Conservation (phyloP, 2,329 filamentous ascomycete species). For the Stachybotrys chartarum region DNA sequence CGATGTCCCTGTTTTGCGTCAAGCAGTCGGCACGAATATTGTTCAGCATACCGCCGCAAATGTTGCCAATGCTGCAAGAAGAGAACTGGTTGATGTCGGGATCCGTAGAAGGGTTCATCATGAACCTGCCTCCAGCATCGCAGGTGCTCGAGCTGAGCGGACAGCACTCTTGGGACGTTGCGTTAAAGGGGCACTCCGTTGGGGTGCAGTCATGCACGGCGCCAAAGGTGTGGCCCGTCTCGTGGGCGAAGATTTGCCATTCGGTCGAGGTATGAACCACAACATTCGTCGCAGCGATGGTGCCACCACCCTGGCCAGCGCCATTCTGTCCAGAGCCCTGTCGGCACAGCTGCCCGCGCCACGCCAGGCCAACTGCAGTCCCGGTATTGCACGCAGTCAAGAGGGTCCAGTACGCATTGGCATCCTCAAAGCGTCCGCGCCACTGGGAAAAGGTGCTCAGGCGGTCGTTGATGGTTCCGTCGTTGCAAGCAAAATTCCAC, state of each 20-base stretch:
- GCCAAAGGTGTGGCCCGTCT: constrained; percentile 89
- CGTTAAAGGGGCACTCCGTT: constrained; percentile 59
- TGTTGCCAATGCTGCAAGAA: constrained; percentile 83
- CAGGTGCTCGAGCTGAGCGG: constrained; percentile 63
- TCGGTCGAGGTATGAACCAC: constrained; percentile 77
- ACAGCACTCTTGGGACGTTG: constrained; percentile 59
- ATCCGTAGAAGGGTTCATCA: constrained; percentile 93
- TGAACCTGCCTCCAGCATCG: constrained; percentile 69
- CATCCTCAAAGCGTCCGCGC: constrained; percentile 71
- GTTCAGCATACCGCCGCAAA: constrained; percentile 78
- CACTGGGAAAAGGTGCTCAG: constrained; percentile 84
- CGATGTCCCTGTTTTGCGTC: constrained; percentile 76
- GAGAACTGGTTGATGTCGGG: constrained; percentile 72
- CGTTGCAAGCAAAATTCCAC: constrained; percentile 76
- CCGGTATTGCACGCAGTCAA: constrained; percentile 76
- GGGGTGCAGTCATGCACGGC: constrained; percentile 87
- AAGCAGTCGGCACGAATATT: constrained; percentile 73
- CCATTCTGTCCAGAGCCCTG: constrained; percentile 47
- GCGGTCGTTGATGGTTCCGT: constrained; percentile 63
- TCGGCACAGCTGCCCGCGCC: constrained; percentile 82
- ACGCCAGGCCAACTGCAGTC: constrained; percentile 82
- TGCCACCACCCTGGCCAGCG: constrained; percentile 51
- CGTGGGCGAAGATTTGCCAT: constrained; percentile 95
- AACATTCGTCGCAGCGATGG: constrained; percentile 80
- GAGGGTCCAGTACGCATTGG: constrained; percentile 89